These are phyloP conservation scores for Eucalyptus virginea DNA, from an alignment of 345 rosid genomes.

Conservation along the genomic window DNA sequence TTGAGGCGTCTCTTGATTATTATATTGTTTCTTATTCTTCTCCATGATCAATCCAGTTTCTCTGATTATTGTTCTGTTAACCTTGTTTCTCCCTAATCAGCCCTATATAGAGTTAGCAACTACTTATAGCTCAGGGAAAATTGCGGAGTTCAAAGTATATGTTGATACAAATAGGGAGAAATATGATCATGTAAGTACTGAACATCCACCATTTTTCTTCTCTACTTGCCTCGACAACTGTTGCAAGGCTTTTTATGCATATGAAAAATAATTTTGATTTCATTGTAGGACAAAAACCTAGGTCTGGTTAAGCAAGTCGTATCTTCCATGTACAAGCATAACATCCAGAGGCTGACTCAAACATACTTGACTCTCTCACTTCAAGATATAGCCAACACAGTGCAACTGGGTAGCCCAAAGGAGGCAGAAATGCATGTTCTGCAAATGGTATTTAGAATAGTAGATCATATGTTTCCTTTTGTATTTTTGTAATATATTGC, in stretches of 20 bases:
- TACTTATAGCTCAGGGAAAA: constrained; percentile 53
- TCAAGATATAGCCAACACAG: constrained; percentile 86
- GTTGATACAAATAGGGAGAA: constrained; percentile 39
- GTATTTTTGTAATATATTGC: background rate
- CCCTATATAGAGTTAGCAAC: constrained; percentile 61
- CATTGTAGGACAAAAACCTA: constrained; percentile 76
- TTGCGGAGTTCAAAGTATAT: constrained; percentile 41
- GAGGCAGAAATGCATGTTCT: constrained; percentile 99
- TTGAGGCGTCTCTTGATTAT: background rate
- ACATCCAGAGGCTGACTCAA: constrained; percentile 92
- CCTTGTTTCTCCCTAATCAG: constrained; percentile 18
- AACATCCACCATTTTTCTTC: background rate
- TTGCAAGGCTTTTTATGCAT: background rate
- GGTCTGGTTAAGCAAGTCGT: constrained; percentile 93
- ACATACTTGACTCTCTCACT: constrained; percentile 93
- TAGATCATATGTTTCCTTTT: background rate
- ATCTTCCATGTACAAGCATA: constrained; percentile 87
- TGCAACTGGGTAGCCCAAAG: constrained; percentile 64
- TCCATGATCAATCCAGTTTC: background rate
- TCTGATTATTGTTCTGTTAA: background rate
- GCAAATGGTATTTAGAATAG: constrained; percentile 57
- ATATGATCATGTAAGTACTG: constrained; percentile 55
- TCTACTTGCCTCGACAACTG: background rate
- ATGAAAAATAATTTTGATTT: constrained; percentile 2
- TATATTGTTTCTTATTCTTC: background rate